Evolutionary conservation across 345 rosid genomes (phyloP).

Genomic region (Salix caprea): DNA sequence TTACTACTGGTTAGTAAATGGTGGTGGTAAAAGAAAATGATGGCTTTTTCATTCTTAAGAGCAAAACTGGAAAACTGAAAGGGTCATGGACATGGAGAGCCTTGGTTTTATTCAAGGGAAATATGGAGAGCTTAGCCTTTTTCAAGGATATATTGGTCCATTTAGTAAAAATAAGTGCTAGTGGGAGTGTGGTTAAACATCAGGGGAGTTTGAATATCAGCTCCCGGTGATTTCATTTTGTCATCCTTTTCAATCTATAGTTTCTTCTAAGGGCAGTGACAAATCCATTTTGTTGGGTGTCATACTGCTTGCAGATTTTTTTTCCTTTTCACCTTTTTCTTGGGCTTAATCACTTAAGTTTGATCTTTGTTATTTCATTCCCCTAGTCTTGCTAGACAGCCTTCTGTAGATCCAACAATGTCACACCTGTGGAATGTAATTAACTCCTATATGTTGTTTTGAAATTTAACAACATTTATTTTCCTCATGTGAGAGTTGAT

Average conservation of each 20-base stretch:
- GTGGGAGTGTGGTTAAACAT: no score
- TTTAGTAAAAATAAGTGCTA: no score
- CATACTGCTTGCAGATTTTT: not conserved
- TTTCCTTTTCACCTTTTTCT: not conserved
- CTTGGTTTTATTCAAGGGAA: no score
- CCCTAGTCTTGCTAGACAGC: not conserved
- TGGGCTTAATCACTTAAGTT: not conserved
- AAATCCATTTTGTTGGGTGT: not conserved
- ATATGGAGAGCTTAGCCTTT: no score
- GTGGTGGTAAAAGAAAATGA: no score
- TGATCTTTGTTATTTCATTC: not conserved
- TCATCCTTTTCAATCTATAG: not conserved
- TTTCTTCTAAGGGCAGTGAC: not conserved
- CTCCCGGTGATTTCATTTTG: not conserved
- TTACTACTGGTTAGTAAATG: no score
- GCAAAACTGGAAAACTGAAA: no score
- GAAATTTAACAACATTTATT: not conserved
- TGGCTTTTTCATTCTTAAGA: no score
- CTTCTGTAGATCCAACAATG: not conserved
- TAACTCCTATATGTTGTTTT: not conserved
- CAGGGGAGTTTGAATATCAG: no score
- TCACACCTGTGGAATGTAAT: not conserved
- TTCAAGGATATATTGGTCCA: no score
- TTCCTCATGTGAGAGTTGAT: not conserved
- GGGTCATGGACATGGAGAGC: no score